Base-by-base conservation (phyloP, 169 alveolate species). In the Plasmodium coatneyi region DNA sequence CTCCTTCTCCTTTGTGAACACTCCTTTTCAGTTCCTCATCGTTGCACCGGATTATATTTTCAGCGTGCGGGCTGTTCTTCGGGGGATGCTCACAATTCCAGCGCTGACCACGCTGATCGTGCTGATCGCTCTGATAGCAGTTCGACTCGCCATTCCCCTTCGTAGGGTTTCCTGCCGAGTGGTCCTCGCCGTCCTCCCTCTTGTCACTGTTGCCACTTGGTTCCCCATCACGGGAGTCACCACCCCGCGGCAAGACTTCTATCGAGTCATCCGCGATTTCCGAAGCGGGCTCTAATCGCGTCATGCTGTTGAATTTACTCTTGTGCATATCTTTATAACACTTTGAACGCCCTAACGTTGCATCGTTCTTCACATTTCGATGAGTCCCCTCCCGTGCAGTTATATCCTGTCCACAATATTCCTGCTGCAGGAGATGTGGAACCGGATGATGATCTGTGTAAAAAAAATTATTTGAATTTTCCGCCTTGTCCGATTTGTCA, bases 11-110 rank as follows among this genome's bases (percentile, higher is more conserved):
- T 79, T 46, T 79, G 39, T 5, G 9, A 34, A 32, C 34, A 32
- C 22, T 66, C 60, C 49, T 66, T 78, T 79, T 89, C 81, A 89
- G 81, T 66, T 89, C 82, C 32, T 89, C 94, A 10, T 89, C 90
- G 82, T 89, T 89, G 52, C 82, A 89, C 71, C 71, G 66, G 66
- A 89, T 89, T 34, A 89, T 89, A 30, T 66, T 79, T 78, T 89
- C 83, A 46, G 39, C 36, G 28, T 66, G 16, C 4, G 43, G 43
- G 34, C 60, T 56, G 25, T 41, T 89, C 22, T 60, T 79, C 71
- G 6, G 30, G 52, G 81, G 28, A 25, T 56, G 80, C 34, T 80
- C n/a, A 9, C 54, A n/a, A n/a, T n/a, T n/a, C n/a, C n/a, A n/a
- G n/a, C n/a, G 7, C 0, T 49, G 19, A 0, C 14, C 60, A 16